Conservation (phyloP, 352 stramenopile species). For the Aphanomyces cochlioides region DNA sequence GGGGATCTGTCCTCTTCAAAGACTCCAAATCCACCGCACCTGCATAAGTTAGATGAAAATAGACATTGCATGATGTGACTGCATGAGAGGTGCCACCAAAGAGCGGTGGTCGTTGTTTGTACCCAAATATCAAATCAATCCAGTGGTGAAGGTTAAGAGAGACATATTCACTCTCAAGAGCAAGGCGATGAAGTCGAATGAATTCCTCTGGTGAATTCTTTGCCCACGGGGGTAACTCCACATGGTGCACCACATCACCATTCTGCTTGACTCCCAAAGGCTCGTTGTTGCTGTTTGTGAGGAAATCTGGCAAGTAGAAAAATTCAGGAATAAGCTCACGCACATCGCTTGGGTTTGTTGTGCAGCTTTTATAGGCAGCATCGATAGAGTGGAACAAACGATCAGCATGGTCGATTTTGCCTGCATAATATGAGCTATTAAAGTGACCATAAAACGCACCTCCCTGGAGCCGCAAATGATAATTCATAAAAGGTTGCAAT, state of each 20-base stretch:
- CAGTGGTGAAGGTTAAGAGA: constrained; percentile 88
- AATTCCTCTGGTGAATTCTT: constrained; percentile 21
- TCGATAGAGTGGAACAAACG: constrained; percentile 94
- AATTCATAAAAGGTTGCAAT: constrained; percentile 49
- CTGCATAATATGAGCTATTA: constrained; percentile 31
- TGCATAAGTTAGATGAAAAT: constrained; percentile 44
- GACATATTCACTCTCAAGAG: constrained; percentile 53
- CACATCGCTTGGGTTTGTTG: constrained; percentile 71
- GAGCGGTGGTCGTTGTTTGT: constrained; percentile 62
- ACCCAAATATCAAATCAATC: constrained; percentile 94
- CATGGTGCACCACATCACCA: constrained; percentile 30
- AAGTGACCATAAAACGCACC: constrained; percentile 33
- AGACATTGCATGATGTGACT: constrained; percentile 72
- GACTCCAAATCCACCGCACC: constrained; percentile 30
- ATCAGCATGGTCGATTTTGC: constrained; percentile 93
- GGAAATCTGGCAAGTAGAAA: constrained; percentile 30
- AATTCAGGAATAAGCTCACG: constrained; percentile 32
- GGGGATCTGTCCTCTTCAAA: constrained; percentile 72
- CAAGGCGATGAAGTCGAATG: constrained; percentile 29
- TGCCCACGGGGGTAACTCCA: constrained; percentile 28
- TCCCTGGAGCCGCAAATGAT: constrained; percentile 49
- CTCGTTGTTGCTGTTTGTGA: constrained; percentile 18
- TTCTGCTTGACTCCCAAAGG: constrained; percentile 27
- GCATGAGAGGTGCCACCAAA: constrained; percentile 36
- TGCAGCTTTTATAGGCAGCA: constrained; percentile 96